Evolutionary conservation across 2,329 filamentous ascomycete species (phyloP).

Genomic region (Daldinia sp.): DNA sequence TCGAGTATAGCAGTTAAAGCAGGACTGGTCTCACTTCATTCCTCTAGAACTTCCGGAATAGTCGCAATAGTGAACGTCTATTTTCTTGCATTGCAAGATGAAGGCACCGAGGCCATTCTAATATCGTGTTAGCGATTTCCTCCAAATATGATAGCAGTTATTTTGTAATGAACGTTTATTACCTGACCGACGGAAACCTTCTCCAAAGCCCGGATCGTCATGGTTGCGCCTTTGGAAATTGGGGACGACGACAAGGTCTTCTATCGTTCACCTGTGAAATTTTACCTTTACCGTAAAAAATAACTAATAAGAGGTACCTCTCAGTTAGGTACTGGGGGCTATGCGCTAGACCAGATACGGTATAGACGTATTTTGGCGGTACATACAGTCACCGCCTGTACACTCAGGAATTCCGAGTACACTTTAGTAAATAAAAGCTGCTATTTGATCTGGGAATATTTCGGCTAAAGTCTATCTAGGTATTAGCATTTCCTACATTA

Average conservation of each 20-base stretch:
- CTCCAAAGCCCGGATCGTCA: conserved; percentile 65
- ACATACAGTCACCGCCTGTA: background rate
- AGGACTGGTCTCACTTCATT: conserved; percentile 76
- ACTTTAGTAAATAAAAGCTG: background rate
- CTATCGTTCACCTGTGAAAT: background rate
- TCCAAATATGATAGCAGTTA: background rate
- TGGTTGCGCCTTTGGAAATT: conserved; percentile 50
- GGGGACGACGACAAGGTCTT: background rate
- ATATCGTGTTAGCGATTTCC: conserved; percentile 8
- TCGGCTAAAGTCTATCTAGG: too few relatives aligned
- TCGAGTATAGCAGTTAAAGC: background rate
- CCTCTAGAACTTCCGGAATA: conserved; percentile 91
- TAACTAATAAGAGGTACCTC: background rate
- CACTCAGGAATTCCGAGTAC: background rate
- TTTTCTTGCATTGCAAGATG: conserved; percentile 93
- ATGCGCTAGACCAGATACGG: background rate
- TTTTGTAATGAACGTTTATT: conserved; percentile 28
- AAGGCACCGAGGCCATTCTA: conserved; percentile 98
- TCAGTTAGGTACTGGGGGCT: background rate
- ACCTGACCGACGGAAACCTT: conserved; percentile 64
- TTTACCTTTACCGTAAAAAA: background rate
- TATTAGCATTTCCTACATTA: too few relatives aligned
- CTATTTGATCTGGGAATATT: background rate
- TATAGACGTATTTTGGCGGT: background rate
- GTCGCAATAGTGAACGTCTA: conserved; percentile 98